phyloP scores from a whole-genome alignment of 108 stramenopile species.

The Pseudonitzschia delicatissima region DNA sequence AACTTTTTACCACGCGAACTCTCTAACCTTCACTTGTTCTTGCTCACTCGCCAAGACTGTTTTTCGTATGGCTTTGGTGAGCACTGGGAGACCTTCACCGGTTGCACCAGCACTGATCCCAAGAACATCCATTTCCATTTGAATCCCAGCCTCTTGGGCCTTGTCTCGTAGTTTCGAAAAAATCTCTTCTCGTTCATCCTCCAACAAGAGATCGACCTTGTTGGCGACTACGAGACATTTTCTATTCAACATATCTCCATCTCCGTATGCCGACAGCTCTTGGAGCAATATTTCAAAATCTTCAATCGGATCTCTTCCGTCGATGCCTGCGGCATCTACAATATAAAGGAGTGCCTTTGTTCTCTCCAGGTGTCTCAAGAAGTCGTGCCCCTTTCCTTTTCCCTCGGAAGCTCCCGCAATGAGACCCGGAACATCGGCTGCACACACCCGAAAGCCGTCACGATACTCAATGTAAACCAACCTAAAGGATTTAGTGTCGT shows the following conservation, averaged over 20 bases:
- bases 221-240: constrained; percentile 80
- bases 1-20: no score
- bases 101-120: constrained; percentile 84
- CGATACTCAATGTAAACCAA: constrained; percentile 86
- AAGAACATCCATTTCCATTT: constrained; percentile 52
- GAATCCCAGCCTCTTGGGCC: constrained; percentile 62
- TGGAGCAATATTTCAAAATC: constrained; percentile 67
- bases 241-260: constrained; percentile 62
- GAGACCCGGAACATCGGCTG: constrained; percentile 96
- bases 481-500: constrained; percentile 95
- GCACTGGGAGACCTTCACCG: constrained; percentile 61
- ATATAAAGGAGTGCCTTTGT: constrained; percentile 81
- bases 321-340: constrained; percentile 76
- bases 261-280: constrained; percentile 68
- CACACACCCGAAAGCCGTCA: constrained; percentile 76
- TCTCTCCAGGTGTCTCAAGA: constrained; percentile 92
- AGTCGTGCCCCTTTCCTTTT: constrained; percentile 94
- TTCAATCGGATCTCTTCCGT: constrained; percentile 65
- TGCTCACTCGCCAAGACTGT: constrained; percentile 19
- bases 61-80: constrained; percentile 59
- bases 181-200: constrained; percentile 46
- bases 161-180: constrained; percentile 38
- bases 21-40: no score
- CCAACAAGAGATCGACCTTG: constrained; percentile 75
- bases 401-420: constrained; percentile 94